Evolutionary conservation across 192 early-diverging fungal species (phyloP), one percentile per base, ranked within the genome.

Genomic region (Phlyctochytrium bullatum): DNA sequence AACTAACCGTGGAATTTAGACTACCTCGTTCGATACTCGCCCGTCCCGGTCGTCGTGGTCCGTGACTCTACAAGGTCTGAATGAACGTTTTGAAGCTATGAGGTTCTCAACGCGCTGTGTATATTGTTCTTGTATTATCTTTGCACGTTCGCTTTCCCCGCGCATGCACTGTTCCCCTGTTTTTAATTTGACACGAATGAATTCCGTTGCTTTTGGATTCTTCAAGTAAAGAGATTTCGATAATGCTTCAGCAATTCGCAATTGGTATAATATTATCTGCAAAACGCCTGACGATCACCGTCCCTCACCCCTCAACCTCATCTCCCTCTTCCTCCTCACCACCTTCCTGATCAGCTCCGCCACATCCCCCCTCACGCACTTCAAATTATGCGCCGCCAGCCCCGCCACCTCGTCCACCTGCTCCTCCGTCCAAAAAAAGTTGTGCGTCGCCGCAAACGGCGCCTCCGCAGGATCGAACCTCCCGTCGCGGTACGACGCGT

Each of bases 381-480:
- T 27, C 17, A 64, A 32, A 24, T 33, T 12, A 17, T 17, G 17
- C 17, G 24, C 61, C 16, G 62, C 62, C 4, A 71, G 53, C n/a
- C 57, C 34, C 16, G 62, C 61, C 25, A 71, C 36, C 20, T 0
- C 20, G 24, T 71, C 69, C 10, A 71, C 69, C 35, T 71, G 52
- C 40, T 51, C 33, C 14, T 28, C 53, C 23, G 50, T 64, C 69
- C 69, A 71, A 4, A 58, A 10, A 58, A 71, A 71, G 53, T 71
- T 71, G 17, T 34, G 40, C 28, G 69, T 52, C 32, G 54, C 63
- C 34, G 69, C 69, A 65, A 64, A 71, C 52, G n/a, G 29, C 16
- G 47, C 62, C 52, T 25, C 17, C 2, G 61, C 62, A 24, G 54
- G 54, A 57, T 57, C 54, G 6, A 57, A 25, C 2, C 52, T 62